These are phyloP conservation scores for Suillus americanus DNA, from an alignment of 768 basidiomycete species.

Conservation along the genomic window DNA sequence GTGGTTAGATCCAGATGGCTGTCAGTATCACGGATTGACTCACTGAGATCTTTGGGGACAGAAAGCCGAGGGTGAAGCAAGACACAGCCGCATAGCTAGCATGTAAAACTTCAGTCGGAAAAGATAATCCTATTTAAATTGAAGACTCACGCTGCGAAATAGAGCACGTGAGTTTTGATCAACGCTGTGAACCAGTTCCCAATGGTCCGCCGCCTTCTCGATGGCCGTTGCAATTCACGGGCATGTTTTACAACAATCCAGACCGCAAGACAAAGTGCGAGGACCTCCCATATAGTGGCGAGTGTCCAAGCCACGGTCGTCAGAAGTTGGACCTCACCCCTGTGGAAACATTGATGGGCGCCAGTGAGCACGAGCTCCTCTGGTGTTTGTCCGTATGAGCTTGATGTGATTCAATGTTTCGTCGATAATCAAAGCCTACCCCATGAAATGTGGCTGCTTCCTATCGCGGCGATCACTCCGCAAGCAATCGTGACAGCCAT, in stretches of 20 bases:
- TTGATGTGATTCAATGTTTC: background rate
- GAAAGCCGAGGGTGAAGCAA: slow-evolving; percentile 1
- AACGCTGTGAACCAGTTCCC: background rate
- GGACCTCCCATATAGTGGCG: background rate
- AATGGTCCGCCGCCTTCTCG: no score
- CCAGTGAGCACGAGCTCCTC: background rate
- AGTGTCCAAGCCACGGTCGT: background rate
- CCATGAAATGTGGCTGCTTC: background rate
- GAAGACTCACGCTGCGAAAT: background rate
- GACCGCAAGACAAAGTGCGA: background rate
- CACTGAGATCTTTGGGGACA: slow-evolving; percentile 1
- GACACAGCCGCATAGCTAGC: background rate
- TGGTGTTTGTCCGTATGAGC: background rate
- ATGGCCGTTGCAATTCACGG: background rate
- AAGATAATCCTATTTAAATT: background rate
- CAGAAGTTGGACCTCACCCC: background rate
- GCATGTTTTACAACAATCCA: background rate
- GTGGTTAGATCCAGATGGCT: background rate
- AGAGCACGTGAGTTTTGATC: background rate
- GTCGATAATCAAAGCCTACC: background rate
- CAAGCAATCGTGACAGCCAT: background rate
- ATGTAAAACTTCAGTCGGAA: background rate
- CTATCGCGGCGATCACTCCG: background rate
- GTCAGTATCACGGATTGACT: background rate
- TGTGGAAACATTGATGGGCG: background rate